phyloP scores from a whole-genome alignment of 2,329 filamentous ascomycete genomes.

The Rhynchosporium agropyri region DNA sequence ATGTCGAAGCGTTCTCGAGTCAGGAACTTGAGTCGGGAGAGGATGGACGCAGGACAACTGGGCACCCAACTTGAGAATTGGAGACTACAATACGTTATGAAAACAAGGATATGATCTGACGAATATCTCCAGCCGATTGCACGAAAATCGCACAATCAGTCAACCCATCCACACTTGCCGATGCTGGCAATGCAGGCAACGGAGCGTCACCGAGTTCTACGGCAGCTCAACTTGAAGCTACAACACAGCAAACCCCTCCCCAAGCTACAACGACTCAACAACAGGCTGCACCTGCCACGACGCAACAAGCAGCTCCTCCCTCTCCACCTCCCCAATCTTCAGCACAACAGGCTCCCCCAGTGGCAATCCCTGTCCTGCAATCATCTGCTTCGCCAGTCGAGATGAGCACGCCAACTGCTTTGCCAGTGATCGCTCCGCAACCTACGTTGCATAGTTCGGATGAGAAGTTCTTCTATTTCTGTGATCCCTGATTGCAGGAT shows the following conservation, averaged over 20 bases:
- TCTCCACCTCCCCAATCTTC: neutral
- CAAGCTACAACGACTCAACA: neutral
- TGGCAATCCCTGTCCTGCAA: neutral
- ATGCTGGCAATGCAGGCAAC: neutral
- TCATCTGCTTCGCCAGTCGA: neutral
- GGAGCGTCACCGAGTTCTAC: neutral
- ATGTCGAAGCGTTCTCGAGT: neutral
- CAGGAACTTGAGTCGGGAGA: neutral
- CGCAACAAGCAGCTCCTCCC: neutral
- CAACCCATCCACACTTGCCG: neutral
- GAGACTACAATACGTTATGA: neutral
- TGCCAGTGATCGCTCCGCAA: constrained; percentile 7
- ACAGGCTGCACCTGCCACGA: too few species aligned
- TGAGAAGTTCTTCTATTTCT: constrained; percentile 32
- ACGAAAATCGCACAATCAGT: constrained; percentile 1
- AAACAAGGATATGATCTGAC: neutral
- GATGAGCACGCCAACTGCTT: neutral
- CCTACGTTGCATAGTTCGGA: constrained; percentile 25
- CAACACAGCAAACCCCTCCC: neutral
- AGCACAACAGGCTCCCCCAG: neutral
- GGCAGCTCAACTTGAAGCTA: neutral
- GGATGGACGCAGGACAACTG: neutral
- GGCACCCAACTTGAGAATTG: neutral
- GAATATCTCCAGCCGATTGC: neutral
- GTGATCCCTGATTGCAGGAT: constrained; percentile 23